Evolutionary conservation across 306 rosid species (phyloP).

Genomic region (Lotus japonicus): DNA sequence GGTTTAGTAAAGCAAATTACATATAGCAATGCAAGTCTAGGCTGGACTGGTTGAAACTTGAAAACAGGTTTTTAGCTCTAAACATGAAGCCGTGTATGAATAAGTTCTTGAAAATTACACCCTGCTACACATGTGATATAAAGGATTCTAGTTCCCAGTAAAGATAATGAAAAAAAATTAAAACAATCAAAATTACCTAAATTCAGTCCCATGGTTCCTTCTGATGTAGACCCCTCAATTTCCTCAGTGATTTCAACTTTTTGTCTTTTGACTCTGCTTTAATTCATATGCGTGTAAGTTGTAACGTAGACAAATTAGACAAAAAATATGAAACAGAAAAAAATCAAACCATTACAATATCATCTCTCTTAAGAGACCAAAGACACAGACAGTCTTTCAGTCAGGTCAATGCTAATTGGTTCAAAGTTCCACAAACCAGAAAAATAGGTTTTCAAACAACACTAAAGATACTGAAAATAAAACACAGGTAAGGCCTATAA

Average conservation of each 20-base stretch:
- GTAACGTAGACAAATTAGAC: not conserved
- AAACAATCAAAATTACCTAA: slow-evolving; percentile 31
- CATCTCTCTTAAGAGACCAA: not conserved
- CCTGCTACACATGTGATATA: not conserved
- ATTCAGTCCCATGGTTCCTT: slow-evolving; percentile 17
- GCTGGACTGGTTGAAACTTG: not conserved
- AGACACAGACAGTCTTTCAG: not conserved
- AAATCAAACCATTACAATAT: not conserved
- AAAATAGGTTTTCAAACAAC: not conserved
- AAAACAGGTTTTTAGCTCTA: not conserved
- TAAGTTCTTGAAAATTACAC: not conserved
- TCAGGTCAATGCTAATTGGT: slow-evolving; percentile 5
- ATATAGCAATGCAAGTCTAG: not conserved
- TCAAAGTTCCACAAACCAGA: not conserved
- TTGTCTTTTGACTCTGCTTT: slow-evolving; percentile 48
- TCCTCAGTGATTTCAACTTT: slow-evolving; percentile 46
- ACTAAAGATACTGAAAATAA: not conserved
- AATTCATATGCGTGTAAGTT: not conserved
- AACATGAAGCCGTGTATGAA: not conserved
- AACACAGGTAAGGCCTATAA: not conserved
- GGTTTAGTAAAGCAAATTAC: not conserved
- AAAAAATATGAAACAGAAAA: slow-evolving; percentile 3
- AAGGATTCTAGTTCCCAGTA: not conserved
- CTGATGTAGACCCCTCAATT: slow-evolving; percentile 32
- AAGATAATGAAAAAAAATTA: not conserved